Evolutionary conservation across 2,329 filamentous ascomycete species (phyloP).

Genomic region (Juglanconis oblonga): DNA sequence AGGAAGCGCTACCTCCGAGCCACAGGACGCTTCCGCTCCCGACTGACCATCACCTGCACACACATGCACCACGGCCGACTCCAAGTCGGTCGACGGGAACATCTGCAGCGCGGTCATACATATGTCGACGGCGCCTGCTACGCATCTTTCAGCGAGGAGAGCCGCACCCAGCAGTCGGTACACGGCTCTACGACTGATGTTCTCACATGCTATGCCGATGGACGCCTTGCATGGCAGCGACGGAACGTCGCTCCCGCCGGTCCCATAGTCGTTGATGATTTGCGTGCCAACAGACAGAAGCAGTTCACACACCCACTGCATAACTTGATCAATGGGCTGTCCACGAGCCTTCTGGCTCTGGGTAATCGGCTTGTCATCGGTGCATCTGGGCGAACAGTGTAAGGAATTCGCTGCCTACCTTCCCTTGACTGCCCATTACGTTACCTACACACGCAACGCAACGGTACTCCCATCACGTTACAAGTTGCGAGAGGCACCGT

Average conservation of each 20-base stretch:
- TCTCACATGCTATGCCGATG: not conserved
- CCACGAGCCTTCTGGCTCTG: not conserved
- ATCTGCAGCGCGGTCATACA: not conserved
- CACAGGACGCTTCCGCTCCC: not conserved
- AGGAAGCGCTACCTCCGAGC: not conserved
- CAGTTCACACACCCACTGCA: not conserved
- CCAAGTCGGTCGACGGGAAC: not conserved
- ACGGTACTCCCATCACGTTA: too few species aligned
- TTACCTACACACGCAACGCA: too few species aligned
- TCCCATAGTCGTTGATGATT: not conserved
- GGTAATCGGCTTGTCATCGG: not conserved
- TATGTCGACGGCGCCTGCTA: not conserved
- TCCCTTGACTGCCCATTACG: too few species aligned
- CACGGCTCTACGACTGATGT: too few species aligned
- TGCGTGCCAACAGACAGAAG: not conserved
- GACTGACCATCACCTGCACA: not conserved
- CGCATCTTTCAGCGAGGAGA: not conserved
- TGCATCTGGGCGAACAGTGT: conserved; percentile 1
- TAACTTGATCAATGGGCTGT: not conserved
- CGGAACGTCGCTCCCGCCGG: not conserved
- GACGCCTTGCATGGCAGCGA: conserved; percentile 6
- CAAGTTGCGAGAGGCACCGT: too few species aligned
- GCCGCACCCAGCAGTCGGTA: too few species aligned
- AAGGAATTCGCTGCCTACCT: not conserved
- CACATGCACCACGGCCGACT: not conserved